These are phyloP conservation scores for Neonectria sp. DNA, from an alignment of 2,329 filamentous ascomycete species.

Conservation along the genomic window DNA sequence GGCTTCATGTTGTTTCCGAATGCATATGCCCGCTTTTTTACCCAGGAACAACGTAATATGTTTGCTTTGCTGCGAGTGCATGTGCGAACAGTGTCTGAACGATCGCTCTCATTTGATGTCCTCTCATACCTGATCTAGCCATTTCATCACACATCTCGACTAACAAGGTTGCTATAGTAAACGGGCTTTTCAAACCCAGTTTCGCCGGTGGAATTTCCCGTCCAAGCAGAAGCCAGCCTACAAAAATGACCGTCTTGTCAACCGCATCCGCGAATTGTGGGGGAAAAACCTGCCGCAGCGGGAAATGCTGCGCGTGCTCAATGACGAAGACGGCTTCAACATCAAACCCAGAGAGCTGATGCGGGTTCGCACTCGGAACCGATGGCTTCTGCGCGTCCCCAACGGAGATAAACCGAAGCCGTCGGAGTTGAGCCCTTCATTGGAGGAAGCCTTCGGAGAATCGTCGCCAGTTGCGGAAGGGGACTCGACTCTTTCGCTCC, in stretches of 20 bases:
- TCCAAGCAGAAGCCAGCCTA: slow-evolving; percentile 80
- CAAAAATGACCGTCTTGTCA: slow-evolving; percentile 77
- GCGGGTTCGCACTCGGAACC: slow-evolving; percentile 77
- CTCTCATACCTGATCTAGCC: not conserved
- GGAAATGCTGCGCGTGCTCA: slow-evolving; percentile 80
- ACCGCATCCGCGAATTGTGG: slow-evolving; percentile 83
- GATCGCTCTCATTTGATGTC: not conserved
- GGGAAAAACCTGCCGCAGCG: slow-evolving; percentile 79
- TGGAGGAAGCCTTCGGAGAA: slow-evolving; percentile 6
- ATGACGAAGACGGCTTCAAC: slow-evolving; percentile 78
- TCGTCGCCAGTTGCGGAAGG: slow-evolving; percentile 21
- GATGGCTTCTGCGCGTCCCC: slow-evolving; percentile 75
- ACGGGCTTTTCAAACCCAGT: slow-evolving; percentile 82
- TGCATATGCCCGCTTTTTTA: not conserved
- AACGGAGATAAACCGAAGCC: slow-evolving; percentile 68
- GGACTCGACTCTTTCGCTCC: slow-evolving; percentile 20
- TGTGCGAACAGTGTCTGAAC: not conserved
- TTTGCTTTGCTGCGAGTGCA: not conserved
- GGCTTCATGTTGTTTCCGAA: not conserved
- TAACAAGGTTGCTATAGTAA: slow-evolving; percentile 66
- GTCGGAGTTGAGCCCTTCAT: slow-evolving; percentile 28
- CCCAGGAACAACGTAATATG: slow-evolving; percentile 7
- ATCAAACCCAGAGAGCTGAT: slow-evolving; percentile 81
- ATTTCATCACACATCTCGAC: slow-evolving; percentile 14
- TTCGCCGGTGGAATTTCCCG: slow-evolving; percentile 85